phyloP scores from a whole-genome alignment of 2,329 filamentous ascomycete genomes.

The Calonectria pseudoreteaudii region DNA sequence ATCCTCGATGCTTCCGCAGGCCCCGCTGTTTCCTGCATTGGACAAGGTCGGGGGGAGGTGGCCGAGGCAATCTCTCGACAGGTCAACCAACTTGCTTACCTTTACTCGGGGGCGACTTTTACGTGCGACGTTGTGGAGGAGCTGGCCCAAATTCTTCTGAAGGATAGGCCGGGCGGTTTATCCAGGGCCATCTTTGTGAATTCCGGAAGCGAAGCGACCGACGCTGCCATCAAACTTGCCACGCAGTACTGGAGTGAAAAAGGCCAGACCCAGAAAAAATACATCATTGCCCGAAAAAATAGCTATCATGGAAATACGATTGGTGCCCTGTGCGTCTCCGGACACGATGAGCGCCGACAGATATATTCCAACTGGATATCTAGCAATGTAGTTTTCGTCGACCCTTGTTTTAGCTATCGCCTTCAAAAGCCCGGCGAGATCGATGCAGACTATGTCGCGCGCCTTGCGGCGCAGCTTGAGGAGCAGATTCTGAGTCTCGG shows the following conservation, averaged over 20 bases:
- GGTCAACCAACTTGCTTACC: constrained; percentile 19
- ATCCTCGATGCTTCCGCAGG: constrained; percentile 10
- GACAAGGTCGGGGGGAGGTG: constrained; percentile 3
- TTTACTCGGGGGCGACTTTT: constrained; percentile 31
- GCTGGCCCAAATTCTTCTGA: constrained; percentile 43
- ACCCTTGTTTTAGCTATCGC: constrained; percentile 20
- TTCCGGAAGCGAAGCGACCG: constrained; percentile 52
- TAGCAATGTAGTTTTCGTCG: constrained; percentile 16
- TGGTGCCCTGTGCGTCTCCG: constrained; percentile 56
- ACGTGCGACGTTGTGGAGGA: constrained; percentile 42
- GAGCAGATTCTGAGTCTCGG: constrained; percentile 18
- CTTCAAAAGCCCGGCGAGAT: background rate
- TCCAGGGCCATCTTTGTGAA: constrained; percentile 42
- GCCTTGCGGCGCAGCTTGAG: constrained; percentile 22
- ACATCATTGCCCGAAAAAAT: constrained; percentile 58
- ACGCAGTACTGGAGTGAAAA: constrained; percentile 60
- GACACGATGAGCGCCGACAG: constrained; percentile 22
- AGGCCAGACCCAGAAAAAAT: constrained; percentile 49
- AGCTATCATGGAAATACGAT: constrained; percentile 64
- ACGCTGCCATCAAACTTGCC: constrained; percentile 61
- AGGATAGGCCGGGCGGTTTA: constrained; percentile 33
- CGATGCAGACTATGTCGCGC: background rate
- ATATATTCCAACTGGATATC: constrained; percentile 31
- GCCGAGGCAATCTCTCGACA: constrained; percentile 14
- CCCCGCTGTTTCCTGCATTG: constrained; percentile 9